Percentiles rank a stretch among this genome's conserved stretches.
phyloP scores from a whole-genome alignment of 257 asterid genomes.

The Solanum arcanum region DNA sequence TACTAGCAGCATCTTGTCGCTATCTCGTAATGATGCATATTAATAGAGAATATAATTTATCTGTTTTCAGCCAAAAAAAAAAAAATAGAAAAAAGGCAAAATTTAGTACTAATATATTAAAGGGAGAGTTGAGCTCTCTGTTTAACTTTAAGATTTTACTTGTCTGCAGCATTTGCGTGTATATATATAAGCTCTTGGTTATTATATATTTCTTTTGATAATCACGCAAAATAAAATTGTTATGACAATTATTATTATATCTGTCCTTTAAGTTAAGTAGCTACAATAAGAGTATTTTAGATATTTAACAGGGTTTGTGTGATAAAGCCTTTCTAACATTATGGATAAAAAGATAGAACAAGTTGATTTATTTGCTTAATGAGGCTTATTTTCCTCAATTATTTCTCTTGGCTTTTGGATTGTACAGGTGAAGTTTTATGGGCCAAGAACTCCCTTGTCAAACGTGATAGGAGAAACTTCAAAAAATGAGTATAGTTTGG shows the following conservation, averaged over 20 bases:
- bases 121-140: no score
- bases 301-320: background rate
- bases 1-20: no score
- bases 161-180: no score
- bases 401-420: conserved; percentile 5
- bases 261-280: background rate
- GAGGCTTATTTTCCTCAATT: background rate
- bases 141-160: no score
- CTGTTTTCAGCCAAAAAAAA: background rate
- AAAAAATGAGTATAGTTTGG: no score
- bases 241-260: background rate
- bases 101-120: background rate
- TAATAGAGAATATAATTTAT: no score
- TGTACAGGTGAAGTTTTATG: conserved; percentile 1
- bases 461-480: no score
- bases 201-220: background rate
- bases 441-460: no score
- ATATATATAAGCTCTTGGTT: no score
- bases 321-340: background rate
- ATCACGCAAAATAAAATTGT: background rate
- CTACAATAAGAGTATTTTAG: background rate
- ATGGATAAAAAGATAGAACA: background rate
- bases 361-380: background rate
- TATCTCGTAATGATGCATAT: no score
- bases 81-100: background rate